Evolutionary conservation across 2,329 filamentous ascomycete genomes (phyloP), one percentile per base, ranked within the genome.

Genomic region (Aspergillus cejpii): DNA sequence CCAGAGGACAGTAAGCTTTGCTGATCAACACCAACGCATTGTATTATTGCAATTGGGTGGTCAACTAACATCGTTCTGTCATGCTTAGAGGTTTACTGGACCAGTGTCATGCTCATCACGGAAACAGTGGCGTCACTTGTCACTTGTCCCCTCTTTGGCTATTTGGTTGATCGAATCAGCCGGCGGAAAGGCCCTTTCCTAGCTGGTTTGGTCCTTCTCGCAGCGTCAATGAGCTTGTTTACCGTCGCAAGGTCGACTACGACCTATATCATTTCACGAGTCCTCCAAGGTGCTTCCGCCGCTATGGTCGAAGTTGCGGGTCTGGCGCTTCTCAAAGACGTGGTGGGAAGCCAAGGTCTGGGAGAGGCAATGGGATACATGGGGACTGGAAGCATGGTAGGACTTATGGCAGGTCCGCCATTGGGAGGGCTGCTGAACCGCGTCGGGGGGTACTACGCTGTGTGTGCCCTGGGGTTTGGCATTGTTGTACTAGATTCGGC

Each of bases 251-350:
- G 62, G 10, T 75, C 59, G 19, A 57, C 80, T 3, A 53, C 68
- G 2, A 65, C 75, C 2, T 62, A 81, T 2, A 60, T 73, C 0
- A 48, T 75, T 27, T 78, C 77, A 2, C 67, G 79, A 29, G 55
- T 78, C 0, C 60, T 81, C 2, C 79, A 82, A 52, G 79, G 79
- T 1, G 62, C 75, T 21, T 76, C 74, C 40, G 75, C 70, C 4
- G 77, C 74, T 0, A 69, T 80, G n/a, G 77, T 81, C 0, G 81
- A 78, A 74, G 79, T 74, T 0, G 73, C 78, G 15, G 77, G 78
- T 1, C 60, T 81, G 6, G 75, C 78, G 0, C 67, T 83, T 46
- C 68, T 78, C 34, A 61, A 79, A 3, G 79, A 82, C 53, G 79
- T 77, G 0, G 77, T 82, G 3, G 74, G 73, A 0, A 69, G 63